These are phyloP conservation scores for Gnomoniopsis sp. DNA, from an alignment of 2,329 filamentous ascomycete genomes.

Conservation along the genomic window DNA sequence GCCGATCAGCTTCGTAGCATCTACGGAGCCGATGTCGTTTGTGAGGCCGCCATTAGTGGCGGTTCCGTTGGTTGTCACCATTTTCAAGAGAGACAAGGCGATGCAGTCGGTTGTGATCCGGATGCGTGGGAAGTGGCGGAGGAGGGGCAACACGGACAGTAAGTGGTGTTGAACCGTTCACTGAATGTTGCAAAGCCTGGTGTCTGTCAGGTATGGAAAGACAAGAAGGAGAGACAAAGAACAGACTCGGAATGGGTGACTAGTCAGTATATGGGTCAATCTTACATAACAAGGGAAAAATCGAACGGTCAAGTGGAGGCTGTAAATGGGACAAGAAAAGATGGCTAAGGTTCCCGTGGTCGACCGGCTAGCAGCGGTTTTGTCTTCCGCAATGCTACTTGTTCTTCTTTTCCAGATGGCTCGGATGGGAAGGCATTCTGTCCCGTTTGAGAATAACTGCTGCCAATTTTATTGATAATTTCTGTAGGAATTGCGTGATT, in stretches of 20 bases:
- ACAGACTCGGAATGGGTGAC: neutral
- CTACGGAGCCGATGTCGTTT: constrained; percentile 37
- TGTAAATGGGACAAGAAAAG: neutral
- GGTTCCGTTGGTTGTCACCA: constrained; percentile 14
- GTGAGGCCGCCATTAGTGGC: constrained; percentile 6
- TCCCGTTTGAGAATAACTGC: neutral
- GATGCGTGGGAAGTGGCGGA: neutral
- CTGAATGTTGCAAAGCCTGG: neutral
- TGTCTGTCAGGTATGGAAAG: neutral
- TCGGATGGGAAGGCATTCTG: neutral
- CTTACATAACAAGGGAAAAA: constrained; percentile 4
- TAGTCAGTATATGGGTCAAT: neutral
- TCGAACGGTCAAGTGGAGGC: neutral
- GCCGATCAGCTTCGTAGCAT: constrained; percentile 84
- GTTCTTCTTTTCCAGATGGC: neutral
- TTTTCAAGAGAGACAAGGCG: neutral
- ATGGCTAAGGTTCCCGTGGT: neutral
- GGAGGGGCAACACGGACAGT: neutral
- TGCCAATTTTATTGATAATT: neutral
- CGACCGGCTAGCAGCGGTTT: constrained; percentile 7
- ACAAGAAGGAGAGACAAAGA: neutral
- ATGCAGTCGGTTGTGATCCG: neutral
- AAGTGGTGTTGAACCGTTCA: neutral
- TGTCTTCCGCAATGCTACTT: neutral
- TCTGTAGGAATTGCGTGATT: neutral